phyloP scores from a whole-genome alignment of 2,329 filamentous ascomycete genomes.

The Colletotrichum gloeosporioides region DNA sequence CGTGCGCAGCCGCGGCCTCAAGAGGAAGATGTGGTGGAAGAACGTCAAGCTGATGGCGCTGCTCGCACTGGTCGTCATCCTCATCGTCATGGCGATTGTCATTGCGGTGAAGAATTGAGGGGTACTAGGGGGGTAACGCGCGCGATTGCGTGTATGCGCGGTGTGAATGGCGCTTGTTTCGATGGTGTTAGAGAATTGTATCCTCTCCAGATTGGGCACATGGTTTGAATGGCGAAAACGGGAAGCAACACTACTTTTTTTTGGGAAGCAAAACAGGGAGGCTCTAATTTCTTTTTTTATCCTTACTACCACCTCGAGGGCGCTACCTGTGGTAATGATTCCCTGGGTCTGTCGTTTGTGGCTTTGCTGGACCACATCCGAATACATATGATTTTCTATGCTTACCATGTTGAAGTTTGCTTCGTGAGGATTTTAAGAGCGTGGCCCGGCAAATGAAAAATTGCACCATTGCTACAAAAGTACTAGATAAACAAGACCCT shows the following conservation, averaged over 20 bases:
- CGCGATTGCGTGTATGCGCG: background rate
- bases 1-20: constrained; percentile 82
- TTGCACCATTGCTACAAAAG: background rate
- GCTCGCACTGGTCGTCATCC: constrained; percentile 68
- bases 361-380: background rate
- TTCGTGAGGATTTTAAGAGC: rapidly evolving
- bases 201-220: constrained; percentile 15
- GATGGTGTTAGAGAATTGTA: constrained; percentile 1
- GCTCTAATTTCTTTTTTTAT: background rate
- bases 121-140: background rate
- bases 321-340: background rate
- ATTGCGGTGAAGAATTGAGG: constrained; percentile 54
- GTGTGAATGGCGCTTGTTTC: background rate
- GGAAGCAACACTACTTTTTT: constrained; percentile 3
- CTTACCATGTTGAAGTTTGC: background rate
- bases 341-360: constrained; percentile 2
- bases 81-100: constrained; percentile 62
- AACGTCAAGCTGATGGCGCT: constrained; percentile 94
- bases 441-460: background rate
- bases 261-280: constrained; percentile 18
- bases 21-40: constrained; percentile 99
- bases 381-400: background rate
- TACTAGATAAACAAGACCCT: background rate
- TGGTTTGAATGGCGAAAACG: constrained; percentile 16
- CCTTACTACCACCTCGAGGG: background rate